Evolutionary conservation across 306 rosid genomes (phyloP).

Genomic region (Rosa rugosa): DNA sequence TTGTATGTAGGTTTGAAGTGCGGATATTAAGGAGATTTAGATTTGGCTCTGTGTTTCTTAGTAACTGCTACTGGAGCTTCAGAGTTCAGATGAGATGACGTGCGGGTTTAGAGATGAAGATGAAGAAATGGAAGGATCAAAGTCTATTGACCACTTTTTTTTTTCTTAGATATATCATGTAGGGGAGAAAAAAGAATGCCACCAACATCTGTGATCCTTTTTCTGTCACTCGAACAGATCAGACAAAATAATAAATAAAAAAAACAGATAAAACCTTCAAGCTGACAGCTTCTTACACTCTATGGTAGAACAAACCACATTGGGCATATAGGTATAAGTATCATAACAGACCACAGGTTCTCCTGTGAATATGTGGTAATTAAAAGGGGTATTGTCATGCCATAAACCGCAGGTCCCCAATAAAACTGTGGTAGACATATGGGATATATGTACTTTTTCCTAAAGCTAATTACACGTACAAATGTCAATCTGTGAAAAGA

Average conservation of each 20-base stretch:
- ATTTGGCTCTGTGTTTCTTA: background rate
- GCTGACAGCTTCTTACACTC: background rate
- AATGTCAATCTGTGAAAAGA: background rate
- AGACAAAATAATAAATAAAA: no score
- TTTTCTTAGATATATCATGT: background rate
- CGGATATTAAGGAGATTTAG: background rate
- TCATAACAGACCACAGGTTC: background rate
- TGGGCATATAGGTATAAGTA: background rate
- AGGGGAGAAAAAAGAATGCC: background rate
- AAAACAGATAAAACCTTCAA: background rate
- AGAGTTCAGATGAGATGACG: background rate
- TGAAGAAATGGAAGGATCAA: background rate
- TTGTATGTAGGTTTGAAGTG: background rate
- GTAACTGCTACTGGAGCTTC: background rate
- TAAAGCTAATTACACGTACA: background rate
- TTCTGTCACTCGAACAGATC: background rate
- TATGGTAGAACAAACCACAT: background rate
- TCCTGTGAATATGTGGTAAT: background rate
- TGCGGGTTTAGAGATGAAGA: background rate
- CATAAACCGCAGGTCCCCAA: background rate
- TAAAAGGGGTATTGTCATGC: background rate
- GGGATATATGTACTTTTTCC: background rate
- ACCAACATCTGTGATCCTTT: background rate
- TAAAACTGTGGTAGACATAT: background rate
- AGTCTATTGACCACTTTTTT: background rate